These are phyloP conservation scores for Epichloe scottii DNA, from an alignment of 2,329 filamentous ascomycete species.

Conservation along the genomic window DNA sequence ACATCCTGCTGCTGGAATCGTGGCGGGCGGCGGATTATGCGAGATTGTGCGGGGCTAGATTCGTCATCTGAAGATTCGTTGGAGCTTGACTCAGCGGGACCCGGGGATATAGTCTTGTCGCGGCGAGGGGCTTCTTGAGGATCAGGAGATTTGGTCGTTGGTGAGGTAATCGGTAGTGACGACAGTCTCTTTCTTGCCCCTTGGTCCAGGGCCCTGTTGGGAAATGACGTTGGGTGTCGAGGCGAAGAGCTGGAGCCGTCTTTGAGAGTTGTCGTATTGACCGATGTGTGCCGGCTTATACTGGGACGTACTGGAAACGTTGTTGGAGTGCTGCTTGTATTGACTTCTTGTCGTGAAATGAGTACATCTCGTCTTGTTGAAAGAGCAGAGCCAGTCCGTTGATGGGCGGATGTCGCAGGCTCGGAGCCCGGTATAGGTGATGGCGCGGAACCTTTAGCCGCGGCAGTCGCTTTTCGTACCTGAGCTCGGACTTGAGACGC, in stretches of 20 bases:
- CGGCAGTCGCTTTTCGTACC: constrained; percentile 61
- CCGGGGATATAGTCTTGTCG: constrained; percentile 20
- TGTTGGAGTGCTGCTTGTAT: constrained; percentile 29
- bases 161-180: constrained; percentile 28
- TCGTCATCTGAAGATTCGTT: constrained; percentile 32
- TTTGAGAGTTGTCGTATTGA: constrained; percentile 29
- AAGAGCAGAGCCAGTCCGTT: constrained; percentile 38
- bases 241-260: constrained; percentile 21
- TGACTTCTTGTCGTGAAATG: constrained; percentile 33
- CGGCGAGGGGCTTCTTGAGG: constrained; percentile 8
- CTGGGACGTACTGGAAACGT: constrained; percentile 31
- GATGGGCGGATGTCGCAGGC: constrained; percentile 22
- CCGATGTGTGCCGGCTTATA: constrained; percentile 35
- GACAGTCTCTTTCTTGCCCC: constrained; percentile 27
- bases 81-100: constrained; percentile 25
- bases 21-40: constrained; percentile 47
- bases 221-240: constrained; percentile 8
- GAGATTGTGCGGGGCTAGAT: constrained; percentile 42
- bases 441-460: constrained; percentile 41
- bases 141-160: constrained; percentile 13
- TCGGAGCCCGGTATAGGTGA: constrained; percentile 44
- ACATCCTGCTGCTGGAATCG: constrained; percentile 32
- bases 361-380: constrained; percentile 48
- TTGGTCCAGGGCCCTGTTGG: constrained; percentile 17
- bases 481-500: constrained; percentile 81